A percentile compares a stretch with the other conserved stretches of the same genome.
Conservation (phyloP, 2,329 filamentous ascomycete genomes). For the Clonostachys byssicola region DNA sequence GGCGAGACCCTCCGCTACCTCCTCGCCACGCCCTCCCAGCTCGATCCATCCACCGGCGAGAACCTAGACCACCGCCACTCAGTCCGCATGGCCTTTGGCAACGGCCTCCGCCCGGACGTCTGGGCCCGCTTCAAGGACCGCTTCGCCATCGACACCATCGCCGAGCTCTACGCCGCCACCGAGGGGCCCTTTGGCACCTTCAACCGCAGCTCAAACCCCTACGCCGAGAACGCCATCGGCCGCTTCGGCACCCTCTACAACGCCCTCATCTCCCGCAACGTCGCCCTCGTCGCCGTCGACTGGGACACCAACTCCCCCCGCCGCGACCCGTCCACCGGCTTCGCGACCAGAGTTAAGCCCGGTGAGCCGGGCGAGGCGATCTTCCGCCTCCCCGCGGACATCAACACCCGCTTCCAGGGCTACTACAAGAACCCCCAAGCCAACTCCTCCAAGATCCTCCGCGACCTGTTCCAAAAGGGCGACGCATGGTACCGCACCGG, state of each 20-base stretch:
- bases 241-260: slow-evolving; percentile 61
- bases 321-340: slow-evolving; percentile 64
- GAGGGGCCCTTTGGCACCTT: slow-evolving; percentile 67
- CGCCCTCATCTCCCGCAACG: slow-evolving; percentile 41
- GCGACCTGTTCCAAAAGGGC: slow-evolving; percentile 67
- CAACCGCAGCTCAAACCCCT: slow-evolving; percentile 72
- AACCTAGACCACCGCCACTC: slow-evolving; percentile 68
- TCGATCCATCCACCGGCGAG: slow-evolving; percentile 60
- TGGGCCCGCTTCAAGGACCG: slow-evolving; percentile 82
- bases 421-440: slow-evolving; percentile 75
- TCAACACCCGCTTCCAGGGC: slow-evolving; percentile 65
- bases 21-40: slow-evolving; percentile 59
- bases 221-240: slow-evolving; percentile 73
- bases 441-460: slow-evolving; percentile 68
- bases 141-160: slow-evolving; percentile 69
- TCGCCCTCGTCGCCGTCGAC: slow-evolving; percentile 66
- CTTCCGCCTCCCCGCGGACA: slow-evolving; percentile 62
- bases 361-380: slow-evolving; percentile 74
- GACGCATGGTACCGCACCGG: slow-evolving; percentile 83
- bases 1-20: slow-evolving; percentile 85
- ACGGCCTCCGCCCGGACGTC: slow-evolving; percentile 79
- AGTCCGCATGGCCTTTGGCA: slow-evolving; percentile 75
- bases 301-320: slow-evolving; percentile 63
- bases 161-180: slow-evolving; percentile 78
- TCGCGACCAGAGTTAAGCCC: slow-evolving; percentile 54